Conservation (phyloP, 805 yeast genomes). For the Komagataella mondaviorum region DNA sequence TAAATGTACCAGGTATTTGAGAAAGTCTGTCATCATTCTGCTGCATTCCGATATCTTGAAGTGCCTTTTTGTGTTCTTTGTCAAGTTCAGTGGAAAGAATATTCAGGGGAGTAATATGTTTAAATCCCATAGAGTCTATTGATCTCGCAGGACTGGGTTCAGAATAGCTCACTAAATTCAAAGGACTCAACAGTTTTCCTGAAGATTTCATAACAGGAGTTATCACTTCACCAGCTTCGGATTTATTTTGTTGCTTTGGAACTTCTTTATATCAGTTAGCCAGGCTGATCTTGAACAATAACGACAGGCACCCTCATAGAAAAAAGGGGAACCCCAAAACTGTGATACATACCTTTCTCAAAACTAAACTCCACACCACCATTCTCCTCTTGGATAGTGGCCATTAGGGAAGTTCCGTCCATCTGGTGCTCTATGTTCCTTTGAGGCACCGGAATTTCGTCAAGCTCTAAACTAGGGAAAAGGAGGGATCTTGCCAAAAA, state of each 20-base stretch:
- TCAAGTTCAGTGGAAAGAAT: neutral
- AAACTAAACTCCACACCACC: neutral
- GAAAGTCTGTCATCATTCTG: neutral
- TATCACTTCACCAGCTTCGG: neutral
- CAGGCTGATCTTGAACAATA: neutral
- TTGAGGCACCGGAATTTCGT: neutral
- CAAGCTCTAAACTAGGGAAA: neutral
- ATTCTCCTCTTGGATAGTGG: neutral
- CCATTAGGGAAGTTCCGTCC: neutral
- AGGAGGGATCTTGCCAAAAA: neutral
- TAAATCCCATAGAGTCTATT: slow-evolving; percentile 6
- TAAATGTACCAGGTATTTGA: neutral
- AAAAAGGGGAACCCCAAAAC: neutral
- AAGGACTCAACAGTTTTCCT: neutral
- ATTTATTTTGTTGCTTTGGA: neutral
- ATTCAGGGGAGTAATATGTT: slow-evolving; percentile 4
- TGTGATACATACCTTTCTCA: neutral
- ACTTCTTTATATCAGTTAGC: neutral
- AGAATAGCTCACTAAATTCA: neutral
- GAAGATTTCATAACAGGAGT: neutral
- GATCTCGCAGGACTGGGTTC: slow-evolving; percentile 6
- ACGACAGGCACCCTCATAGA: too few relatives aligned
- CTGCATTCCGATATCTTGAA: neutral
- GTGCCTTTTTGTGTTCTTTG: neutral
- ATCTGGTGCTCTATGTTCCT: neutral